Percentiles rank a stretch among this genome's conserved stretches.
These are phyloP conservation scores for Pugionium dolabratum DNA, from an alignment of 345 rosid species.

Conservation along the genomic window DNA sequence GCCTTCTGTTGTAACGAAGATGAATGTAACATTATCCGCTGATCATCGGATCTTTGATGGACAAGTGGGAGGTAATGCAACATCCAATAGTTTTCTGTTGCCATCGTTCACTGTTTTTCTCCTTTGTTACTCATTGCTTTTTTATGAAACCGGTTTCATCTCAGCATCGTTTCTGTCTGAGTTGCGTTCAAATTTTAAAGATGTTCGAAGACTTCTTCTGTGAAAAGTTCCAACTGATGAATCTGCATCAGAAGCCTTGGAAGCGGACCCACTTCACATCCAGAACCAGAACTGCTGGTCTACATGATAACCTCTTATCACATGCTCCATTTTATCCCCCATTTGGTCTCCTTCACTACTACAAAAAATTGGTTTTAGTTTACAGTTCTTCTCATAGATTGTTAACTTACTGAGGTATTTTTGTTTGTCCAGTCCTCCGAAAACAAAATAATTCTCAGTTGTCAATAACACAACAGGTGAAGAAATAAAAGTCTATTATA, in stretches of 20 bases:
- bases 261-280: slow-evolving; percentile 19
- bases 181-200: slow-evolving; percentile 70
- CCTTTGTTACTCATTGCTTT: slow-evolving; percentile 21
- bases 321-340: slow-evolving; percentile 25
- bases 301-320: slow-evolving; percentile 23
- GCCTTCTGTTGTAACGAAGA: slow-evolving; percentile 72
- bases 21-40: slow-evolving; percentile 84
- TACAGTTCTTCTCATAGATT: slow-evolving; percentile 21
- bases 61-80: slow-evolving; percentile 74
- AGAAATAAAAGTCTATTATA: background rate
- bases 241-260: slow-evolving; percentile 33
- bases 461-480: slow-evolving; percentile 21
- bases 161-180: slow-evolving; percentile 82
- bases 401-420: slow-evolving; percentile 25
- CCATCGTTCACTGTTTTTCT: slow-evolving; percentile 6
- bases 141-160: slow-evolving; percentile 17
- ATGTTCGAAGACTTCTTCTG: slow-evolving; percentile 74
- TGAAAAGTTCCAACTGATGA: slow-evolving; percentile 40
- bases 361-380: slow-evolving; percentile 27
- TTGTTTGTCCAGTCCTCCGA: slow-evolving; percentile 14
- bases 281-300: slow-evolving; percentile 30
- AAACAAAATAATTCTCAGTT: slow-evolving; percentile 26
- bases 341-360: background rate
- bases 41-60: slow-evolving; percentile 96
- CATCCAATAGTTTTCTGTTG: slow-evolving; percentile 7